A percentile compares a stretch with the other conserved stretches of the same genome.
phyloP scores from a whole-genome alignment of 805 yeast genomes.

The Danielia reshetovae region DNA sequence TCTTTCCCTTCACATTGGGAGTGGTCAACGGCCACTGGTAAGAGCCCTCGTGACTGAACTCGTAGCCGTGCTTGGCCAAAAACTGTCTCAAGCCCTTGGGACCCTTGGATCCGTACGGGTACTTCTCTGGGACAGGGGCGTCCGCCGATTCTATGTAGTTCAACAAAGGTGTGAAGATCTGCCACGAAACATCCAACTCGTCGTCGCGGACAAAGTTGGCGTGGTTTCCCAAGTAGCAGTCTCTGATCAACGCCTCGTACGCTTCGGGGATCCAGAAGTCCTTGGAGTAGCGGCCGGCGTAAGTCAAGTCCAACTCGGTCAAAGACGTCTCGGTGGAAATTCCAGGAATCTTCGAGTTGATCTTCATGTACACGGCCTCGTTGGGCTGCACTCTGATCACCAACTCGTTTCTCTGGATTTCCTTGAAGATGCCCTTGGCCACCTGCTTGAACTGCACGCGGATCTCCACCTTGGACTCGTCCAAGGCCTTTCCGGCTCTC shows the following conservation, averaged over 20 bases:
- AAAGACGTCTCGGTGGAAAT: slow-evolving; percentile 74
- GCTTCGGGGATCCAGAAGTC: slow-evolving; percentile 97
- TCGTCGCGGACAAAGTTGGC: slow-evolving; percentile 98
- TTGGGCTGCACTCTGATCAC: slow-evolving; percentile 93
- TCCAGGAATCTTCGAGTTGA: slow-evolving; percentile 94
- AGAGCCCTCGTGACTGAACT: slow-evolving; percentile 54
- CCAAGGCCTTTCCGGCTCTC: slow-evolving; percentile 97
- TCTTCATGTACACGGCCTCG: slow-evolving; percentile 89
- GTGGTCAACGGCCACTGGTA: slow-evolving; percentile 92
- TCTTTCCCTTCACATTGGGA: slow-evolving; percentile 34
- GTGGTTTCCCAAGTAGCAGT: slow-evolving; percentile 87
- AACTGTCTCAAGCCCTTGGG: slow-evolving; percentile 64
- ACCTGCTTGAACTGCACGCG: slow-evolving; percentile 89
- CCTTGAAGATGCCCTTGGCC: slow-evolving; percentile 74
- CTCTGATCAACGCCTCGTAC: slow-evolving; percentile 91
- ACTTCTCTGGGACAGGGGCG: slow-evolving; percentile 63
- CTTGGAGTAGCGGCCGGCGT: slow-evolving; percentile 68
- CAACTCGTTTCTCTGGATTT: slow-evolving; percentile 85
- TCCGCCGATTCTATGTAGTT: slow-evolving; percentile 69
- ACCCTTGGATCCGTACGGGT: slow-evolving; percentile 90
- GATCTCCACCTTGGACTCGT: slow-evolving; percentile 91
- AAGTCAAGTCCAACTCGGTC: slow-evolving; percentile 88
- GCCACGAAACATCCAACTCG: slow-evolving; percentile 93
- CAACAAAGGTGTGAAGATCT: slow-evolving; percentile 85
- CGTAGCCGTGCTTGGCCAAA: slow-evolving; percentile 68